Evolutionary conservation across 2,329 filamentous ascomycete species (phyloP), one percentile per base, ranked within the genome.

Genomic region (Cytospora paraplurivora): DNA sequence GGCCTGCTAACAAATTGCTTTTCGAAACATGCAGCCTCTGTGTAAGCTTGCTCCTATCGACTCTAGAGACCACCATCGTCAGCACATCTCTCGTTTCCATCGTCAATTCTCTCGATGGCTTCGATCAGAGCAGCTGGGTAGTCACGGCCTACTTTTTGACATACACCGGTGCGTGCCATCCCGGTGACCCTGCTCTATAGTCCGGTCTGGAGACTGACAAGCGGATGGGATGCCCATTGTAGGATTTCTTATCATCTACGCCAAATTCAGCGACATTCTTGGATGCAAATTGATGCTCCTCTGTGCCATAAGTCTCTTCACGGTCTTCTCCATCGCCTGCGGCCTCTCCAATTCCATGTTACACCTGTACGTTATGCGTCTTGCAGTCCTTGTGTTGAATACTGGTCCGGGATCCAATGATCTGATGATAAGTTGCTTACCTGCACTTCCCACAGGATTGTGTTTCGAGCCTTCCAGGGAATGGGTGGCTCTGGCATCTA

Each of bases 31-130:
- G 27, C 27, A 27, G 27, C 27, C 27, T 27, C 27, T 27, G 27
- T 27, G 27, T 27, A 27, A 27, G 27, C 27, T 27, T 27, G 27
- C 27, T 82, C 47, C 72, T 84, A 3, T 78, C 80, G 0, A 77
- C 76, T 0, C 71, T 81, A 4, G 81, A 83, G 64, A 80, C 76
- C 8, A 81, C 80, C 4, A 82, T 82, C 33, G 79, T 84, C n/a
- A 79, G 77, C 70, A 83, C 81, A 0, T 77, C 81, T 8, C 71
- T 83, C 0, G 76, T 82, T 0, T 76, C 78, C 27, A 82, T 82
- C 41, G 76, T 73, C 2, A 73, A 76, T 51, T 69, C 73, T 5
- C 71, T 81, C 5, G 62, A 71, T 11, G 74, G 74, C 8, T 78
- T 77, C 49, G 67, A 72, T 8, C 67, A 73, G 44, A 69, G 71